Conservation (phyloP, 2,329 filamentous ascomycete genomes). For the Trichoderma sp. region DNA sequence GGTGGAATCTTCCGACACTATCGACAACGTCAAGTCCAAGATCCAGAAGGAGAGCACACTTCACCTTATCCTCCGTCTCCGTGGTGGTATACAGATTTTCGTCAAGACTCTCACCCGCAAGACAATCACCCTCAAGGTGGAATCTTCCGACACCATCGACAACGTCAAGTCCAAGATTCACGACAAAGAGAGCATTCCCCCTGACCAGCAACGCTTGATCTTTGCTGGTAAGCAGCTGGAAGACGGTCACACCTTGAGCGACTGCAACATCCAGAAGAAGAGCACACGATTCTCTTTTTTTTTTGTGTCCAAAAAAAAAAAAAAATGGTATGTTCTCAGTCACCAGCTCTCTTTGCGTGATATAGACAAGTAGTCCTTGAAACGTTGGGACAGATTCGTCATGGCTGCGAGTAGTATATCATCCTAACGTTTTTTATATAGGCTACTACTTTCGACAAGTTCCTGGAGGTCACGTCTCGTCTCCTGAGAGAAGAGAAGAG, state of each 20-base stretch:
- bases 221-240: conserved; percentile 96
- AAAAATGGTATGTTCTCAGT: neutral
- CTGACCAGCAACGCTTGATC: conserved; percentile 93
- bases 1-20: too few species aligned
- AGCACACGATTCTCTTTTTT: conserved; percentile 54
- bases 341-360: neutral
- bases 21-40: conserved; percentile 49
- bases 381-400: too few species aligned
- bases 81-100: conserved; percentile 76
- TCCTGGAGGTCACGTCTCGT: neutral
- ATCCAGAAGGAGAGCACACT: conserved; percentile 90
- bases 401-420: too few species aligned
- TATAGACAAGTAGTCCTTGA: neutral
- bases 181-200: conserved; percentile 96
- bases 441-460: neutral
- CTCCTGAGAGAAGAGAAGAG: too few species aligned
- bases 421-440: neutral
- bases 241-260: conserved; percentile 82
- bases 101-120: conserved; percentile 88
- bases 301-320: neutral
- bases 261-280: conserved; percentile 98
- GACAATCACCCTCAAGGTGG: conserved; percentile 89
- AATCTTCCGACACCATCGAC: conserved; percentile 88
- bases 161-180: conserved; percentile 98
- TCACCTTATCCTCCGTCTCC: conserved; percentile 75